Percentiles rank a stretch among this genome's conserved stretches.
Evolutionary conservation across 192 early-diverging fungal genomes (phyloP).

Genomic region (Umbelopsis sp.): DNA sequence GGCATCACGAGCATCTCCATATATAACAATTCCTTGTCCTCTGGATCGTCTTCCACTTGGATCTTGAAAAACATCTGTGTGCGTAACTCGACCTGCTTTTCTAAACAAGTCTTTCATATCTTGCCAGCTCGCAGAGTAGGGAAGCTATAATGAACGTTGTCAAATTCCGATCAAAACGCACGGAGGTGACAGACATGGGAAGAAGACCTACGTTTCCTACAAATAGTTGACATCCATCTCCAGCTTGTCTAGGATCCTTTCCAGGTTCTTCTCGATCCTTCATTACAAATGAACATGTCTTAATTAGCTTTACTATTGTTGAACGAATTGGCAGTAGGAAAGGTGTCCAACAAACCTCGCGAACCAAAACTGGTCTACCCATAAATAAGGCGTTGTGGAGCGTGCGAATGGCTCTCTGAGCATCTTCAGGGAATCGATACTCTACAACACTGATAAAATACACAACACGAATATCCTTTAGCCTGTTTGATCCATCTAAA

Average conservation of each 20-base stretch:
- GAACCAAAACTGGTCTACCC: slow-evolving; percentile 74
- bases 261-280: slow-evolving; percentile 63
- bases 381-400: slow-evolving; percentile 69
- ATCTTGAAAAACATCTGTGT: slow-evolving; percentile 69
- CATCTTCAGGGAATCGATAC: slow-evolving; percentile 74
- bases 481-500: neutral
- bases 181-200: neutral
- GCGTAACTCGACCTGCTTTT: slow-evolving; percentile 65
- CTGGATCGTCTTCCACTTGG: slow-evolving; percentile 62
- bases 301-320: too few species aligned
- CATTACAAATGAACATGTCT: neutral
- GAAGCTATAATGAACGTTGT: slow-evolving; percentile 55
- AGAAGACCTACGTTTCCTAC: slow-evolving; percentile 62
- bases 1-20: slow-evolving; percentile 66
- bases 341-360: slow-evolving; percentile 58
- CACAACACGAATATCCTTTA: neutral
- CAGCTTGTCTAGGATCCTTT: slow-evolving; percentile 28
- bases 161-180: neutral
- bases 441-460: slow-evolving; percentile 71
- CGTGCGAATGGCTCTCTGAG: slow-evolving; percentile 69
- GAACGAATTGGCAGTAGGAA: neutral
- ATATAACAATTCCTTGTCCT: slow-evolving; percentile 75
- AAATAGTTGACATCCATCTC: slow-evolving; percentile 57
- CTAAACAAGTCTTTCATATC: slow-evolving; percentile 87
- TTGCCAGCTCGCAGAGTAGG: slow-evolving; percentile 80